A percentile compares a stretch with the other conserved stretches of the same genome.
These are phyloP conservation scores for Aspergillus viridinutans DNA, from an alignment of 2,329 filamentous ascomycete genomes.

Conservation along the genomic window DNA sequence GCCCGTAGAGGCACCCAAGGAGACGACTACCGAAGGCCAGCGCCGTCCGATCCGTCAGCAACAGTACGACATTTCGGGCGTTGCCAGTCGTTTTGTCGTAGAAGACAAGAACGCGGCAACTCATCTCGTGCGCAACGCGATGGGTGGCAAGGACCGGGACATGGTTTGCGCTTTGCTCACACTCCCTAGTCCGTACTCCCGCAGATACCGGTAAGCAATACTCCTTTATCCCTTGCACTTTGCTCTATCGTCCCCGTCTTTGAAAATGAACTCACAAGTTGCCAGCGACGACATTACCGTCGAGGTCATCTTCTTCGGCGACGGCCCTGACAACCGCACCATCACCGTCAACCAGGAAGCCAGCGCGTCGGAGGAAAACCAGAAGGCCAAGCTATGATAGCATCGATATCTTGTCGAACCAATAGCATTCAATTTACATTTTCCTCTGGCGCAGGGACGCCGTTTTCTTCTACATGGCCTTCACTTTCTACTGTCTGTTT, in stretches of 20 bases:
- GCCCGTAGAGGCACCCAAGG: slow-evolving; percentile 66
- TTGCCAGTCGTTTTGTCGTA: slow-evolving; percentile 78
- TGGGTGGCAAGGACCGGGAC: slow-evolving; percentile 89
- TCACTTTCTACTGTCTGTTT: neutral
- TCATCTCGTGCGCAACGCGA: slow-evolving; percentile 88
- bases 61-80: slow-evolving; percentile 76
- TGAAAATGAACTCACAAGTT: slow-evolving; percentile 16
- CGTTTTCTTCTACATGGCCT: neutral
- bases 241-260: neutral
- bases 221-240: neutral
- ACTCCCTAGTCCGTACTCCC: slow-evolving; percentile 82
- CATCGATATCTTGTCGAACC: neutral
- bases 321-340: slow-evolving; percentile 69
- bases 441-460: too few relatives aligned
- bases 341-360: slow-evolving; percentile 84
- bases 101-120: slow-evolving; percentile 96
- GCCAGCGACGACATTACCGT: slow-evolving; percentile 89
- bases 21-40: slow-evolving; percentile 60
- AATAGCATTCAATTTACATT: too few relatives aligned
- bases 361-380: slow-evolving; percentile 55
- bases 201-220: slow-evolving; percentile 71
- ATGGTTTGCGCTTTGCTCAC: slow-evolving; percentile 91
- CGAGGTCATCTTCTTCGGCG: slow-evolving; percentile 97
- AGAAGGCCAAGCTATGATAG: slow-evolving; percentile 47
- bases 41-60: slow-evolving; percentile 76